Base-by-base conservation (phyloP, 2,329 filamentous ascomycete species). In the Paramyrothecium sp. region DNA sequence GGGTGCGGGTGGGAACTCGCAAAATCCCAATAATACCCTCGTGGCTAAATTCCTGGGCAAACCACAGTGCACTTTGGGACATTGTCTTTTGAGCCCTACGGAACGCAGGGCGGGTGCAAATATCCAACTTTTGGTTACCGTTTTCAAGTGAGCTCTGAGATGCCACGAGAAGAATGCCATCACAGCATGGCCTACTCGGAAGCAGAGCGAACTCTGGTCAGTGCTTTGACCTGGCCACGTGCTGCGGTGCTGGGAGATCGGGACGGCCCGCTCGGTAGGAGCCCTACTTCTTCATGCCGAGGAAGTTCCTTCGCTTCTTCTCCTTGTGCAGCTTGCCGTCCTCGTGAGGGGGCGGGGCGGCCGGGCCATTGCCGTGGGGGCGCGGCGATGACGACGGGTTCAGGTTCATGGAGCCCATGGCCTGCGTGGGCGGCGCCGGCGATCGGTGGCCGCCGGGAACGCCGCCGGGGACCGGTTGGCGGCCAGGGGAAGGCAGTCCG, bases 291-390 rank as follows among this genome's bases (percentile, higher is more conserved):
- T 86, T 87, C 65, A 84, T 78, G 26, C 82, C 79, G 57, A 86
- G 73, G 61, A 85, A 82, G 58, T 83, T 81, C 54, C 83, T 76
- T 68, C 78, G 83, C 78, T 87, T 87, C 75, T 88, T 88, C 67
- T 84, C 81, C 71, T 87, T 86, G 53, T 78, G 76, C 7, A 73
- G 69, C 63, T 80, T 82, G 3, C 75, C 69, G 62, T 73, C 66
- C 3, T 70, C 69, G 19, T 65, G 61, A 22, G 65, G 58, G 55
- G 61, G 58, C 56, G 61, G 62, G 56, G 66, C 61, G 53, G 58
- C 61, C 54, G 51, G 58, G 53, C 57, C 63, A 64, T 63, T 51
- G 66, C 60, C 54, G 60, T 60, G 54, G 67, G 60, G 44, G 63
- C 61, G 33, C 46, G 61, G 51, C 56, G 60, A 53, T 58, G 51